Base-by-base conservation (phyloP, 495 filamentous ascomycete species). In the Paragyromitra xinjiangensis region DNA sequence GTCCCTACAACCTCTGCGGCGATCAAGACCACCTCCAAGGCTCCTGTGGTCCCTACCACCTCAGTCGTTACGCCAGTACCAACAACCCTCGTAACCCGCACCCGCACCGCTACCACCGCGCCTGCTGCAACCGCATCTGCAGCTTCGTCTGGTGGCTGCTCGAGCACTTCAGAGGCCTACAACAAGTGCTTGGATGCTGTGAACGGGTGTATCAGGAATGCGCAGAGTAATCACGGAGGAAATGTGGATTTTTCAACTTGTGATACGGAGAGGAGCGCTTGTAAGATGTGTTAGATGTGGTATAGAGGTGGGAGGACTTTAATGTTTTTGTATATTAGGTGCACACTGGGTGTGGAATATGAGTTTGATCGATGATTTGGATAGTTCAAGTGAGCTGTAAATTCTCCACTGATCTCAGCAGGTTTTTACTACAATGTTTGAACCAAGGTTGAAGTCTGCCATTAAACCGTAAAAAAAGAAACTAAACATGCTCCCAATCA, bases 181-280 rank as follows among this genome's bases (percentile, higher is more conserved):
- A 79, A 76, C 61, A 59, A 64, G 71, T 76, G 71, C 26, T 62
- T 79, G 3, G 69, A 80, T 24, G 39, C 59, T 8, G 74, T 66
- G 34, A 80, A 80, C 64, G 26, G 29, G 39, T 79, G 77, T 58
- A 79, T 79, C 45, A 59, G 51, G 9, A 77, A 50, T n/a, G 67
- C 66, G 50, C 66, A 79, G 67, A 51, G 55, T 51, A 50, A 51
- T n/a, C 66, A 19, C 16, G 69, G 75, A 22, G 40, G 78, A 11
- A n/a, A n/a, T 26, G 59, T 70, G 14, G 14, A 71, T 40, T 74
- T 73, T 8, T 29, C 26, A 1, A 8, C 26, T 7, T 78, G 75
- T 63, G 75, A 71, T 50, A 4, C 40, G 16, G 39, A 63, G 63
- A 74, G 75, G 69, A 53, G 9, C 16, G 50, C 50, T 45, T 80